Evolutionary conservation across 768 basidiomycete genomes (phyloP).

Genomic region (Boletellus emodensis): DNA sequence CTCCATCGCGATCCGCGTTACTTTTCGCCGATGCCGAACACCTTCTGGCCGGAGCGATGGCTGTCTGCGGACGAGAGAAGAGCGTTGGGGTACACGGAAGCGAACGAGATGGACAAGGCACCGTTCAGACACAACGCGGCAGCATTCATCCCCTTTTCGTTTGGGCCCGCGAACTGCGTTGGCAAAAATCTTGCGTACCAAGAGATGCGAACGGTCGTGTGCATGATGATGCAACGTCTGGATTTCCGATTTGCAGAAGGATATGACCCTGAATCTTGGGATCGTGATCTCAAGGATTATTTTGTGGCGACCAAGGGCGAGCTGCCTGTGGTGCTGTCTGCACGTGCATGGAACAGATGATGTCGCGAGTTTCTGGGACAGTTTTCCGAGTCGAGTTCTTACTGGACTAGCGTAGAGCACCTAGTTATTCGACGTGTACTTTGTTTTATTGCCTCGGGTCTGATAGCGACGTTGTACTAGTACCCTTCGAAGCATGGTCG

Average conservation of each 20-base stretch:
- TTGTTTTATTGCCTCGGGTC: conserved; percentile 2
- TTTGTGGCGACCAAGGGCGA: conserved; percentile 36
- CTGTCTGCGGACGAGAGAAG: conserved; percentile 29
- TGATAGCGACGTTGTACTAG: conserved; percentile 16
- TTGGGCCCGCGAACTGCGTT: conserved; percentile 43
- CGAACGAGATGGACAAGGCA: conserved; percentile 22
- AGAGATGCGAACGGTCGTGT: conserved; percentile 40
- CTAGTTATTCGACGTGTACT: conserved; percentile 19
- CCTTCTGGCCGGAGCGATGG: conserved; percentile 46
- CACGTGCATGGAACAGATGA: conserved; percentile 24
- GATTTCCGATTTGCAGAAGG: conserved; percentile 39
- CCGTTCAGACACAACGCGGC: conserved; percentile 32
- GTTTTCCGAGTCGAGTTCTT: conserved; percentile 6
- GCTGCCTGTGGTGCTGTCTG: conserved; percentile 34
- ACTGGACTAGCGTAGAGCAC: conserved; percentile 25
- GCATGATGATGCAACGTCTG: conserved; percentile 37
- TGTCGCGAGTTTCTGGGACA: conserved; percentile 7
- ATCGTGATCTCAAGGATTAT: conserved; percentile 34
- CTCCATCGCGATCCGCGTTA: conserved; percentile 45
- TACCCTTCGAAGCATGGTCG: conserved; percentile 7
- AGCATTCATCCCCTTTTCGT: conserved; percentile 45
- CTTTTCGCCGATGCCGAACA: conserved; percentile 43
- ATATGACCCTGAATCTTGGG: conserved; percentile 33
- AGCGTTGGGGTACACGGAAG: conserved; percentile 23
- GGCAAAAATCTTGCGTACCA: conserved; percentile 42